Conservation (phyloP, 1,284 basidiomycete genomes). For the Irpex rosettiformis region DNA sequence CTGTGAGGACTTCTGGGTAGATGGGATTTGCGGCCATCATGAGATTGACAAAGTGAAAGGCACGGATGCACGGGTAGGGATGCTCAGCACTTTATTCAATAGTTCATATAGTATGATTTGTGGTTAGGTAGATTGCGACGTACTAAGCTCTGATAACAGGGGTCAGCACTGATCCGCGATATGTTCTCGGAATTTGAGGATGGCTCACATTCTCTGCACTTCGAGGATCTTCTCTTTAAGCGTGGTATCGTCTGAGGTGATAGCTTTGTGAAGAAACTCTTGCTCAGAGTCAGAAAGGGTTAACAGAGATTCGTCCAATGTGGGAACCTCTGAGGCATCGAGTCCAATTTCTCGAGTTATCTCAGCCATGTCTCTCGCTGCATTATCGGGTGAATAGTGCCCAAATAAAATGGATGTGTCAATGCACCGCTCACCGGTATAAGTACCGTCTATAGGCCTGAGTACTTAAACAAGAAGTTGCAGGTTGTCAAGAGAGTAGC, state of each 20-base stretch:
- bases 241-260: slow-evolving; percentile 23
- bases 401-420: too few relatives aligned
- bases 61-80: slow-evolving; percentile 35
- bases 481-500: too few relatives aligned
- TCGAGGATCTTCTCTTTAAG: slow-evolving; percentile 22
- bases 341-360: slow-evolving; percentile 19
- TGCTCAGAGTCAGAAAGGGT: slow-evolving; percentile 20
- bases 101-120: neutral
- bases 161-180: neutral
- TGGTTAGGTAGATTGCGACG: neutral
- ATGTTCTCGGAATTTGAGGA: neutral
- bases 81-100: slow-evolving; percentile 25
- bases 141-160: slow-evolving; percentile 12
- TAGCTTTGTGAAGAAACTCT: slow-evolving; percentile 23
- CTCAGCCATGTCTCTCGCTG: slow-evolving; percentile 6
- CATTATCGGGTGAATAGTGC: too few relatives aligned
- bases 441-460: too few relatives aligned
- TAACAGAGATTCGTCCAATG: slow-evolving; percentile 24
- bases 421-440: too few relatives aligned
- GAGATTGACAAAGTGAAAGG: slow-evolving; percentile 30
- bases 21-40: slow-evolving; percentile 27
- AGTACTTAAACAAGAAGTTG: too few relatives aligned
- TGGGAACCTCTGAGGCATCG: slow-evolving; percentile 20
- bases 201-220: slow-evolving; percentile 27
- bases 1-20: slow-evolving; percentile 27